These are phyloP conservation scores for Hypholoma sublateritium DNA, from an alignment of 768 basidiomycete genomes.

Conservation along the genomic window DNA sequence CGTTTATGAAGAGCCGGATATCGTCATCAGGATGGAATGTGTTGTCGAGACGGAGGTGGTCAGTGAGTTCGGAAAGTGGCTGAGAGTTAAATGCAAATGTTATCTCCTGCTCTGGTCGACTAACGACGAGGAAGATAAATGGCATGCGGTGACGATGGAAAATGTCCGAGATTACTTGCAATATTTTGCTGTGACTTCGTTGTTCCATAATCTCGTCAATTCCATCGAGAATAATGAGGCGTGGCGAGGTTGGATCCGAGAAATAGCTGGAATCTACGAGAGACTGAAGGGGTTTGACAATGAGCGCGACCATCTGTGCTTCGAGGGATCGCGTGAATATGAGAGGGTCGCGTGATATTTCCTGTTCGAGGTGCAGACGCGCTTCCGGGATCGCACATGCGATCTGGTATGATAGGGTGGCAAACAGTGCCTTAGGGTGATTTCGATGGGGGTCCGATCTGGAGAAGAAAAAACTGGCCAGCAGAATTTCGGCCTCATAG, in stretches of 20 bases:
- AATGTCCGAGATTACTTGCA: background rate
- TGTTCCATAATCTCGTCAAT: slow-evolving; percentile 24
- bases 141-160: background rate
- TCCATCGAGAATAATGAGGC: slow-evolving; percentile 7
- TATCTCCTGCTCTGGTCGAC: slow-evolving; percentile 11
- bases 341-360: slow-evolving; percentile 5
- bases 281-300: slow-evolving; percentile 1
- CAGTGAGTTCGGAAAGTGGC: background rate
- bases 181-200: background rate
- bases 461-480: slow-evolving; percentile 11
- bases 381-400: background rate
- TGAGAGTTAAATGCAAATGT: background rate
- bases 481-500: background rate
- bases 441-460: slow-evolving; percentile 4
- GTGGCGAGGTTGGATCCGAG: background rate
- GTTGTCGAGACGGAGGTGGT: background rate
- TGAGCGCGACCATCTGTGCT: background rate
- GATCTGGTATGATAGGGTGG: slow-evolving; percentile 9
- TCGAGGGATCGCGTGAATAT: slow-evolving; percentile 7
- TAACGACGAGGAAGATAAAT: slow-evolving; percentile 7
- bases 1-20: slow-evolving; percentile 1
- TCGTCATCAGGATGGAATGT: slow-evolving; percentile 2
- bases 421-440: background rate
- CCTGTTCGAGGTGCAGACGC: background rate
- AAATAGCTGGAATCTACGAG: background rate